A percentile compares a stretch with the other conserved stretches of the same genome.
Conservation (phyloP, 805 yeast genomes). For the Isabelozyma pseudorhagii region DNA sequence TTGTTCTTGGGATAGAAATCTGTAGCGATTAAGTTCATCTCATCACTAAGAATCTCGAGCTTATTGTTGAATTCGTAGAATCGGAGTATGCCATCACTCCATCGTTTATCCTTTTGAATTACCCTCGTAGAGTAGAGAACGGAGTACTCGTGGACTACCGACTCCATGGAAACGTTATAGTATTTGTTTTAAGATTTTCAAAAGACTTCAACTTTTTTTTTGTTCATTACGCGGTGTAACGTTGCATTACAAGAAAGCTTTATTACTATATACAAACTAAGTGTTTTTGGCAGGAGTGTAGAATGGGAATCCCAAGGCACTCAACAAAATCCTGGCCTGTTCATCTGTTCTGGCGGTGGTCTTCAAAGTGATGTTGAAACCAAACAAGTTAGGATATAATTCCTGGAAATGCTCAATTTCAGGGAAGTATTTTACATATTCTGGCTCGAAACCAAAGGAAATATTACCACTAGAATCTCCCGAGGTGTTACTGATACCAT, state of each 20-base stretch:
- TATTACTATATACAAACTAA: not conserved
- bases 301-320: slow-evolving; percentile 83
- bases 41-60: slow-evolving; percentile 39
- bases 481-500: slow-evolving; percentile 68
- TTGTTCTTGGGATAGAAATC: slow-evolving; percentile 28
- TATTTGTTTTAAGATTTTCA: too few species aligned
- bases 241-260: not conserved
- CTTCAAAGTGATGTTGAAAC: slow-evolving; percentile 79
- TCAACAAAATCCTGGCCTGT: slow-evolving; percentile 81
- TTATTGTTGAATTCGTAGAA: slow-evolving; percentile 49
- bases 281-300: slow-evolving; percentile 14
- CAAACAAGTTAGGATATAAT: slow-evolving; percentile 82
- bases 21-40: slow-evolving; percentile 27
- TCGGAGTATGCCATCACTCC: slow-evolving; percentile 50
- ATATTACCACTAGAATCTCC: slow-evolving; percentile 89
- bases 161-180: slow-evolving; percentile 6
- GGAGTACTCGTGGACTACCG: slow-evolving; percentile 45
- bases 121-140: slow-evolving; percentile 46
- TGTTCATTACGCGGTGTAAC: not conserved
- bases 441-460: slow-evolving; percentile 76
- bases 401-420: slow-evolving; percentile 91
- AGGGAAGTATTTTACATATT: slow-evolving; percentile 81
- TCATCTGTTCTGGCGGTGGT: slow-evolving; percentile 88
- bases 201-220: too few species aligned
- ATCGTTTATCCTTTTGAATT: slow-evolving; percentile 44